These are phyloP conservation scores for Boletus rubescentipes DNA, from an alignment of 768 basidiomycete species.

Conservation along the genomic window DNA sequence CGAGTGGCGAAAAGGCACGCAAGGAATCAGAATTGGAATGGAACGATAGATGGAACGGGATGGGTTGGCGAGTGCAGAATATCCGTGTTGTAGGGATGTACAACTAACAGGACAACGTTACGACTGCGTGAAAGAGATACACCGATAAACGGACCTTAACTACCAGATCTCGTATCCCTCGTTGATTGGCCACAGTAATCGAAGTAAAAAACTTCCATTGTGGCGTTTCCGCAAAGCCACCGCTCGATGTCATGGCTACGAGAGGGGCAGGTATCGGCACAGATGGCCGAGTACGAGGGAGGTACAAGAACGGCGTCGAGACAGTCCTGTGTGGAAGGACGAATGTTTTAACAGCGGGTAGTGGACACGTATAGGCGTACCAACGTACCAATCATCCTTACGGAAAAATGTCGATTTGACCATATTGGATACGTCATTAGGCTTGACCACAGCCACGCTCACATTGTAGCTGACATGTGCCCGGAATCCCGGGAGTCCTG, in stretches of 20 bases:
- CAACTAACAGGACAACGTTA: constrained; percentile 25
- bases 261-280: constrained; percentile 50
- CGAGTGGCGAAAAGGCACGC: constrained; percentile 57
- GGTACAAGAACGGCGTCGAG: constrained; percentile 61
- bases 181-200: constrained; percentile 38
- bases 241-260: constrained; percentile 16
- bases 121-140: background rate
- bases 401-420: constrained; percentile 56
- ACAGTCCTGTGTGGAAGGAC: constrained; percentile 40
- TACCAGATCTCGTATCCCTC: constrained; percentile 39
- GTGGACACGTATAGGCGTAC: background rate
- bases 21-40: constrained; percentile 56
- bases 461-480: constrained; percentile 66
- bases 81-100: constrained; percentile 61
- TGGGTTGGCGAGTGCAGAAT: constrained; percentile 55
- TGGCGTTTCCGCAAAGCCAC: constrained; percentile 43
- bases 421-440: constrained; percentile 39
- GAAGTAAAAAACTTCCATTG: constrained; percentile 55
- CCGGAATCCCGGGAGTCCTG: constrained; percentile 70
- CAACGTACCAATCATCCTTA: constrained; percentile 52
- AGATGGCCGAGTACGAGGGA: constrained; percentile 64
- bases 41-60: constrained; percentile 68
- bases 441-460: constrained; percentile 50
- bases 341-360: background rate
- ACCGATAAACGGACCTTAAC: constrained; percentile 25